Percentiles rank a stretch among this genome's conserved stretches.
Conservation (phyloP, 148 eudicot genomes). For the Rhododendron kiyosumense region DNA sequence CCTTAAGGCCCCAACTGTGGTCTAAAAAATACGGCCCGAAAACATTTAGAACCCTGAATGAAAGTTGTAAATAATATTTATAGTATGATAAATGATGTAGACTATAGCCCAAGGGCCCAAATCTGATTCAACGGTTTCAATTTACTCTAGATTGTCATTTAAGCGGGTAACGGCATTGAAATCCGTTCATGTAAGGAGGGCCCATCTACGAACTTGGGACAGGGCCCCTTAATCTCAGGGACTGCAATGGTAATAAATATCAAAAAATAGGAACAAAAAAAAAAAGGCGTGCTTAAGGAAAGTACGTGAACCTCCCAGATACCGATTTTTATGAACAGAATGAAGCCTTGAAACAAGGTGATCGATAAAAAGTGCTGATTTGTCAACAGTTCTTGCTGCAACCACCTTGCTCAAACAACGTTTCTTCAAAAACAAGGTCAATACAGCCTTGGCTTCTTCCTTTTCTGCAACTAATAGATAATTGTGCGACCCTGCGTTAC, state of each 20-base stretch:
- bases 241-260: background rate
- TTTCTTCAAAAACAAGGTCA: conserved; percentile 68
- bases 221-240: no score
- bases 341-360: conserved; percentile 81
- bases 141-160: no score
- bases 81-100: background rate
- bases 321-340: conserved; percentile 66
- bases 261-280: background rate
- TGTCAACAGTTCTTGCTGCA: conserved; percentile 65
- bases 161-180: no score
- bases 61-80: no score
- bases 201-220: no score
- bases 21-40: background rate
- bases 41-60: background rate
- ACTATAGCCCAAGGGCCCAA: background rate
- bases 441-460: conserved; percentile 85
- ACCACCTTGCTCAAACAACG: conserved; percentile 57
- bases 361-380: conserved; percentile 67
- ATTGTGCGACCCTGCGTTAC: conserved; percentile 41
- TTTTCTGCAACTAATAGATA: conserved; percentile 61
- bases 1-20: background rate
- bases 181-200: no score
- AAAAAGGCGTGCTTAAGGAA: background rate
- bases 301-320: no score
- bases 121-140: background rate